Conservation (phyloP, 2,329 filamentous ascomycete genomes). For the Fusarium nygamai region DNA sequence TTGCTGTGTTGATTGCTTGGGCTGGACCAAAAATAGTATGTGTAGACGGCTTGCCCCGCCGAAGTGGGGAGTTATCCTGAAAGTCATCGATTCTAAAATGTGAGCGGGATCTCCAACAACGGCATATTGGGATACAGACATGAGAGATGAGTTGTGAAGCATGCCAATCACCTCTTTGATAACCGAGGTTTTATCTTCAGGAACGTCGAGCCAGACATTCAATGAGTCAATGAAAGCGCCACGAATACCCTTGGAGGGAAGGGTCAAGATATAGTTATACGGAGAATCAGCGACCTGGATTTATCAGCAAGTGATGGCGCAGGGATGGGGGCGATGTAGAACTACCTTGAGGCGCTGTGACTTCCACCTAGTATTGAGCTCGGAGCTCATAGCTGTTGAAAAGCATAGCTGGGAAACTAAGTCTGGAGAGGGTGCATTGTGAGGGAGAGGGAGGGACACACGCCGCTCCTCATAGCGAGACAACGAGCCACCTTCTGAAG, state of each 20-base stretch:
- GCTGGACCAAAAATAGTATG: constrained; percentile 4
- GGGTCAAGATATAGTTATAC: background rate
- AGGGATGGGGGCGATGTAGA: accelerated
- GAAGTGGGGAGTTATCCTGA: background rate
- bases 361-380: background rate
- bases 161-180: background rate
- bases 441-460: background rate
- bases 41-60: constrained; percentile 6
- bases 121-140: accelerated
- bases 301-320: accelerated
- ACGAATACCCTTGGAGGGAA: background rate
- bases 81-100: constrained; percentile 4
- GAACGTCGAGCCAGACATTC: background rate
- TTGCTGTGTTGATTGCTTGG: constrained; percentile 10
- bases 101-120: accelerated
- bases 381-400: background rate
- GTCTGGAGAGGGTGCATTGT: background rate
- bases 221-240: background rate
- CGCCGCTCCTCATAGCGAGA: background rate
- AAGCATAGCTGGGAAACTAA: background rate
- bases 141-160: constrained; percentile 8
- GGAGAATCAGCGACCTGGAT: background rate
- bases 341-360: background rate
- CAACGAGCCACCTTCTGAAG: background rate
- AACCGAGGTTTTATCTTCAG: accelerated